phyloP scores from a whole-genome alignment of 2,329 filamentous ascomycete genomes.

The Sporothrix curviconia region DNA sequence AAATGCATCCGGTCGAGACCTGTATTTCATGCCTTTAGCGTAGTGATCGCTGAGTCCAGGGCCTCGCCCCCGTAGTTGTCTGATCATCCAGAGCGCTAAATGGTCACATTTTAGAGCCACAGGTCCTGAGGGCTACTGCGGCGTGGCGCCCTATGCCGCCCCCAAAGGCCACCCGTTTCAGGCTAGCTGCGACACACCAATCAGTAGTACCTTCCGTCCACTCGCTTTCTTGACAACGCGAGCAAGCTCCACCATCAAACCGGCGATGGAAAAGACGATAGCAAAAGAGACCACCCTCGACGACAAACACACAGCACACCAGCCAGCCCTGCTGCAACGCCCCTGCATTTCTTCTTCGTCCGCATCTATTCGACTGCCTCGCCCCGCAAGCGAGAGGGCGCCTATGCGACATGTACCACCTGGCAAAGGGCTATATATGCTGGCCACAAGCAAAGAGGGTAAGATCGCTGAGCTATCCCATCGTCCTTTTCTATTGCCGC shows the following conservation, averaged over 20 bases:
- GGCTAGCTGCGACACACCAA: too few species aligned
- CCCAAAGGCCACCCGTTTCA: too few species aligned
- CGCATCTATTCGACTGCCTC: not conserved
- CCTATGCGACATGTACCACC: constrained; percentile 70
- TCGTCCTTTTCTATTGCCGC: not conserved
- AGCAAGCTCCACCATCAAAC: not conserved
- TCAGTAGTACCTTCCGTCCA: too few species aligned
- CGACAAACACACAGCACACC: not conserved
- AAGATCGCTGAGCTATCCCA: constrained; percentile 11
- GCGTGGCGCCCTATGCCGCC: too few species aligned
- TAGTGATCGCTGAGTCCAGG: too few species aligned
- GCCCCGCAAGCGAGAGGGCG: not conserved
- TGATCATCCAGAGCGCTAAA: too few species aligned
- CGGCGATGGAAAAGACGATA: not conserved
- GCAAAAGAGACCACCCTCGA: not conserved
- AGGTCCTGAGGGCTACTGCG: too few species aligned
- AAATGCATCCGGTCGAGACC: too few species aligned
- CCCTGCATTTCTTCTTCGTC: not conserved
- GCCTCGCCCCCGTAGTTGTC: too few species aligned
- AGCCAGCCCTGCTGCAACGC: not conserved
- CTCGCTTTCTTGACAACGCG: too few species aligned
- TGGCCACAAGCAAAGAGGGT: constrained; percentile 97
- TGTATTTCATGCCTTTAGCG: too few species aligned
- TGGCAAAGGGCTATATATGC: constrained; percentile 89
- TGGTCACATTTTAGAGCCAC: too few species aligned